phyloP scores from a whole-genome alignment of 257 asterid genomes.

The Eustoma russellianum region DNA sequence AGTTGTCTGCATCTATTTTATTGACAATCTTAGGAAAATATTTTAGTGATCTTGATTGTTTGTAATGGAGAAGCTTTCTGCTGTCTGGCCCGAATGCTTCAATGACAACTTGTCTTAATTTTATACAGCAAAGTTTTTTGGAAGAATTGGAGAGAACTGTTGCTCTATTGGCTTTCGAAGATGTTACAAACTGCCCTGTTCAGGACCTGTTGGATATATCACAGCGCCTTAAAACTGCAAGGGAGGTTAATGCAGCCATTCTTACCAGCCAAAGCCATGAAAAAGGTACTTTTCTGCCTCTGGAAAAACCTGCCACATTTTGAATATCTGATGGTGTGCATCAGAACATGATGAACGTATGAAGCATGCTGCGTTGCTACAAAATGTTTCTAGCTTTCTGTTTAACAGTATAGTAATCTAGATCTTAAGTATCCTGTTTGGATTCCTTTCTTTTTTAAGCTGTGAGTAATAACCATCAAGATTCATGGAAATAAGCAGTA shows the following conservation, averaged over 20 bases:
- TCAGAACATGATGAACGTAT: neutral
- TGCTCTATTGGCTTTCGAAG: slow-evolving; percentile 73
- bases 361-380: neutral
- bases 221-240: slow-evolving; percentile 78
- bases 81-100: neutral
- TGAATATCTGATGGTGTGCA: neutral
- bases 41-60: neutral
- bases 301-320: neutral
- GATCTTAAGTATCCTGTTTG: neutral
- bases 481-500: no score
- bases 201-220: slow-evolving; percentile 64
- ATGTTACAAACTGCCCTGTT: slow-evolving; percentile 58
- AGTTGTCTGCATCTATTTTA: neutral
- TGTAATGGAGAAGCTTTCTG: neutral
- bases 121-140: slow-evolving; percentile 48
- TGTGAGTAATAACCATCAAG: no score
- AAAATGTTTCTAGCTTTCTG: neutral
- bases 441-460: no score
- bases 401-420: neutral
- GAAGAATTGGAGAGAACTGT: slow-evolving; percentile 86
- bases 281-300: slow-evolving; percentile 47
- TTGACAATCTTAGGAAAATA: neutral
- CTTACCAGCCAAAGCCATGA: slow-evolving; percentile 86
- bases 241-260: slow-evolving; percentile 78
- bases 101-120: neutral